Evolutionary conservation across 805 yeast species (phyloP), one percentile per base, ranked within the genome.

Genomic region (Candida boidinii): DNA sequence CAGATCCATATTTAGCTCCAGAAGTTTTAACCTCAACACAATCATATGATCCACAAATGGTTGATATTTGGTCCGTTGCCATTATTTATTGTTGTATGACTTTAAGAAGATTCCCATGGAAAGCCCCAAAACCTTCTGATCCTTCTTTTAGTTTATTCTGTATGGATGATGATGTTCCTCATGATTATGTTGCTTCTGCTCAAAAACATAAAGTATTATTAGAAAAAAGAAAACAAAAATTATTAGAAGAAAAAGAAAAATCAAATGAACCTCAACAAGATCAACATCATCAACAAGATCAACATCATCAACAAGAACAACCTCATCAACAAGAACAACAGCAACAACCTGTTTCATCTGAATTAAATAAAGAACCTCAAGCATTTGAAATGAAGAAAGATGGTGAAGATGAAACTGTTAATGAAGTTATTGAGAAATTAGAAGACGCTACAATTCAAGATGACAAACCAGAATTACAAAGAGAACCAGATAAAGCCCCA

Each of bases 11-110:
- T 53, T 65, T 83, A 45, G 92, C 92, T 1, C 94, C 94, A 1
- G 94, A 83, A 56, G 88, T 81, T 13, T 61, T 79, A 33, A 51
- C 61, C 12, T 51, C 64, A 3, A 60, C 69, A 2, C 68, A 68
- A 20, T 60, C 64, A 32, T 83, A 81, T 51, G 86, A 83, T 53
- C 88, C 94, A 9, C 77, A 76, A 51, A 73, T 73, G 23, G 87
- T 80, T 19, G 94, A 83, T 57, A 69, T 83, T 21, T 83, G 94
- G 94, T 81, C 92, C 5, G 64, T 81, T 29, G 94, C 85, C 15
- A 83, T 83, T 23, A 83, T 83, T 18, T 83, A 78, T 50, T 83
- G 94, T 56, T 83, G 94, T 58, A 82, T 83, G 90, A 79, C 85
- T 43, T 62, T 83, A 39, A 78, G 82, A 56, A 69, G 88, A 49